Evolutionary conservation across 176 grass and related monocot species (phyloP).

Genomic region (Bonia amplexicaulis): DNA sequence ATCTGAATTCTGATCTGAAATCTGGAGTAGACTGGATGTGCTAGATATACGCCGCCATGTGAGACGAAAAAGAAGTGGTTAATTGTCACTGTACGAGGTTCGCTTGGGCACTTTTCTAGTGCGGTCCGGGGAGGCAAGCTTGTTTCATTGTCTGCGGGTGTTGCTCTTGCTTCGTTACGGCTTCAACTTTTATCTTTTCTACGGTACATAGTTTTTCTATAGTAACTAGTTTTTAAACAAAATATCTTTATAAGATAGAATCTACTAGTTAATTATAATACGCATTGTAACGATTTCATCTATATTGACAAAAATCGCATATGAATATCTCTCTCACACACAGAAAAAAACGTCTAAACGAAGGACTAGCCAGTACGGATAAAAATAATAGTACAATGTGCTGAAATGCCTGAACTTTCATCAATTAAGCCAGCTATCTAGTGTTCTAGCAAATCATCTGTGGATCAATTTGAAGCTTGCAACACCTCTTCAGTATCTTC

Average conservation of each 20-base stretch:
- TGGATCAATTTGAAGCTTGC: background rate
- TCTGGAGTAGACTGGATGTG: background rate
- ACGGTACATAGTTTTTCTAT: too few species aligned
- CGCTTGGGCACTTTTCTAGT: background rate
- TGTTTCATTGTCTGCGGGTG: background rate
- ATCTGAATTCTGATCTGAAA: background rate
- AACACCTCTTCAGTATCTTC: background rate
- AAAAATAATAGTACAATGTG: background rate
- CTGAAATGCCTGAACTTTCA: background rate
- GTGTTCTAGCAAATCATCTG: background rate
- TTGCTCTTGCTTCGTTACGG: background rate
- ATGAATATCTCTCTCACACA: too few species aligned
- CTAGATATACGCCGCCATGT: background rate
- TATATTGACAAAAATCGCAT: too few species aligned
- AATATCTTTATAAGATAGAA: accelerated
- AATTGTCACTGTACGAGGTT: conserved; percentile 10
- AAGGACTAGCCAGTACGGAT: background rate
- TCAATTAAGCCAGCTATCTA: background rate
- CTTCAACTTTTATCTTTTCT: too few species aligned
- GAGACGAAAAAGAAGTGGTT: background rate
- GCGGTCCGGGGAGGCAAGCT: background rate
- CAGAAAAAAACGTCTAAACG: background rate
- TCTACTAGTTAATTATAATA: too few species aligned
- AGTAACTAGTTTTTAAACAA: too few species aligned
- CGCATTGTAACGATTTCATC: too few species aligned